phyloP scores from a whole-genome alignment of 176 grass and related monocot species.

The Eleusine indica region DNA sequence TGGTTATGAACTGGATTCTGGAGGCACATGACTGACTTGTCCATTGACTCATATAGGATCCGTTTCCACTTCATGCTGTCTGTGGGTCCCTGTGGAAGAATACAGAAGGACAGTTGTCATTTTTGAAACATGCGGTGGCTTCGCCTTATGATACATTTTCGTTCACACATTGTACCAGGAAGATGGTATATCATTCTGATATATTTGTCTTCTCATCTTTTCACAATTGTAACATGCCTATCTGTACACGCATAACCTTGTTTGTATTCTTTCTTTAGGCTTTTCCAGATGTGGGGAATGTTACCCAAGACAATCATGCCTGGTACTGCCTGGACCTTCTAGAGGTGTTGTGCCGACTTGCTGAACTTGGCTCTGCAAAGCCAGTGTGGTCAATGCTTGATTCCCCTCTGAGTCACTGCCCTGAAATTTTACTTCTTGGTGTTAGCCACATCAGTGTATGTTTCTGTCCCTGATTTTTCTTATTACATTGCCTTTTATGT shows the following conservation, averaged over 20 bases:
- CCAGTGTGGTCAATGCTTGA: conserved; percentile 64
- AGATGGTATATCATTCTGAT: conserved; percentile 50
- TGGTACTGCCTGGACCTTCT: conserved; percentile 93
- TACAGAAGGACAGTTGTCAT: conserved; percentile 90
- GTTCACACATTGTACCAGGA: conserved; percentile 67
- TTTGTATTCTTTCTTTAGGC: conserved; percentile 44
- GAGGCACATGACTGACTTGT: conserved; percentile 38
- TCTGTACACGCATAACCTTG: conserved; percentile 23
- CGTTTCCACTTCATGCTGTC: conserved; percentile 84
- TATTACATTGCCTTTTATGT: conserved; percentile 1
- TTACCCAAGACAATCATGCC: conserved; percentile 67
- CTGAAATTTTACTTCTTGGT: conserved; percentile 79
- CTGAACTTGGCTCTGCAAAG: conserved; percentile 78
- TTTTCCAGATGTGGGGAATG: conserved; percentile 65
- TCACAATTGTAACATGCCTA: neutral
- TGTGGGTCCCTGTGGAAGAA: conserved; percentile 93
- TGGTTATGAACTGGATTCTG: conserved; percentile 4
- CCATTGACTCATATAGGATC: conserved; percentile 59
- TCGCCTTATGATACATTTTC: conserved; percentile 71
- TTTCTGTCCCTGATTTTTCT: neutral
- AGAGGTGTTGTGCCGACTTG: conserved; percentile 80
- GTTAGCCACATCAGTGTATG: conserved; percentile 81
- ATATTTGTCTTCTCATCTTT: conserved; percentile 12
- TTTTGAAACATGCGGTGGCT: conserved; percentile 79
- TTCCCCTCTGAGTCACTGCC: conserved; percentile 69